Evolutionary conservation across 2,329 filamentous ascomycete species (phyloP), one percentile per base, ranked within the genome.

Genomic region (Penicillium rolfsii): DNA sequence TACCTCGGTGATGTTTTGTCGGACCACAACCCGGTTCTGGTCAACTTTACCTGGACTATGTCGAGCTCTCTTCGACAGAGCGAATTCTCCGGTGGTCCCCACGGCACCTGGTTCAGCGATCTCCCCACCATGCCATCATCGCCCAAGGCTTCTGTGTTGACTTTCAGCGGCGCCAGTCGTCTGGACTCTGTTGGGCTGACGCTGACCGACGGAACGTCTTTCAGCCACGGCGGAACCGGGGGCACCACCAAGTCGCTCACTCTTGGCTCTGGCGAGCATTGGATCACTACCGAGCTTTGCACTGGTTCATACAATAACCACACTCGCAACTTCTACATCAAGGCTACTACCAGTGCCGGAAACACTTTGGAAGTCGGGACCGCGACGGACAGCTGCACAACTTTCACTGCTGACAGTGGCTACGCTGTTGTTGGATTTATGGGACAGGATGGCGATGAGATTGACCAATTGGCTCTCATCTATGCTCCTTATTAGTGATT

Each of bases 11-110:
- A 78, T 22, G 58, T 88, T 19, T 77, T 90, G 28, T 84, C 84
- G 1, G 87, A 90, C 71, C 87, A 90, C 70, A 88, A 89, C 73
- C 86, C 87, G 1, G 77, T 90, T 16, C 52, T 67, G 1, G 61
- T 63, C 8, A 67, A 66, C 38, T 71, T 73, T 5, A 67, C 65
- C 36, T 71, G 69, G 68, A 45, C 58, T 76, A 80, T n/a, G 82
- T 84, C n/a, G 77, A 83, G 67, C 82, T 87, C 69, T 76, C 78
- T 66, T 82, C 81, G 80, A 62, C 67, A 66, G 58, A 73, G 65
- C 57, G 64, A 68, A 43, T 62, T 71, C 41, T 71, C 67, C 5
- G 71, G 71, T 41, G 71, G 71, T 2, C 70, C 71, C 0, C 68
- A 73, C 40, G 71, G 70, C 19, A 71, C 64, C 33, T 87, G 82